Evolutionary conservation across 2,329 filamentous ascomycete species (phyloP), one percentile per base, ranked within the genome.

Genomic region (Chaetomiaceae sp.): DNA sequence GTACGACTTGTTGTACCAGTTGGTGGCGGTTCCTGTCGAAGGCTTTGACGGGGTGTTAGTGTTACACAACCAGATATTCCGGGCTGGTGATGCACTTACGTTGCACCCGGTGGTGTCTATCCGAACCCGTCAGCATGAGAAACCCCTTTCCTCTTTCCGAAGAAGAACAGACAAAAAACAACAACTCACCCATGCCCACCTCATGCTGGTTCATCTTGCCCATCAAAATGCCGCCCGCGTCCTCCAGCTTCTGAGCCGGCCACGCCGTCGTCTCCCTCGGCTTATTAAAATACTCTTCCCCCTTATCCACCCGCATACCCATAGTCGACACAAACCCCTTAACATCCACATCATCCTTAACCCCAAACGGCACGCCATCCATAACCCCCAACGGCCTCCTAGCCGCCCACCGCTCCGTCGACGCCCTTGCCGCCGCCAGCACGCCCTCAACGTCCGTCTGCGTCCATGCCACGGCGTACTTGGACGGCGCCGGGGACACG

Each of bases 51-150:
- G n/a, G n/a, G n/a, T n/a, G n/a, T n/a, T n/a, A n/a, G n/a, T n/a
- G n/a, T n/a, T n/a, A n/a, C n/a, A n/a, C n/a, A n/a, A n/a, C n/a
- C n/a, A n/a, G n/a, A n/a, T n/a, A n/a, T n/a, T n/a, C n/a, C n/a
- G n/a, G n/a, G n/a, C n/a, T n/a, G 27, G 12, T 8, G 8, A 12
- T 5, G 5, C 10, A 58, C 71, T 59, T 57, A 75, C 73, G 62
- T 95, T 95, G 66, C 89, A 89, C 57, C 90, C 90, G n/a, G 79
- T 90, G 0, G 86, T 89, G 62, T 93, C 86, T 74, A 38, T n/a
- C 10, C 5, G n/a, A 19, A 30, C 70, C n/a, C 16, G 17, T 48
- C 12, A 48, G 43, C 21, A 7, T 13, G 8, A 33, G 3, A 37
- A 30, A 16, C 12, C n/a, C n/a, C 10, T 21, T 5, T 2, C 25